Evolutionary conservation across 352 stramenopile species (phyloP).

Genomic region (Phytopythium aichiense): DNA sequence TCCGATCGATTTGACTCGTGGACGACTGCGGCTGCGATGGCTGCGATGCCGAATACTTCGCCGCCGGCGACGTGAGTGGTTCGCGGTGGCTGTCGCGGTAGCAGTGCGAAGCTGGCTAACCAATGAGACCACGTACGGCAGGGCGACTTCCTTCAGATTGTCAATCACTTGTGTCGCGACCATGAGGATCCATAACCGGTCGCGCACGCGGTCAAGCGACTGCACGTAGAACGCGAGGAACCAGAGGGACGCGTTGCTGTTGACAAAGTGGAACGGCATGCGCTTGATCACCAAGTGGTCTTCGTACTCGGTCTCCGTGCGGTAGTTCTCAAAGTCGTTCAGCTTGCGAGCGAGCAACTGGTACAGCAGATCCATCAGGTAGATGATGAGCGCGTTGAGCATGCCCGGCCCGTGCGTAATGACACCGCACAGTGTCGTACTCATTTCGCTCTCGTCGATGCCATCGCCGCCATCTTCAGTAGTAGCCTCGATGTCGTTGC

Average conservation of each 20-base stretch:
- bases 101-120: conserved; percentile 32
- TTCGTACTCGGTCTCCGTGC: conserved; percentile 56
- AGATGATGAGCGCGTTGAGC: conserved; percentile 62
- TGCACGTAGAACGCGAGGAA: conserved; percentile 66
- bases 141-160: conserved; percentile 65
- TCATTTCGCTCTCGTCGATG: background rate
- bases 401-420: conserved; percentile 54
- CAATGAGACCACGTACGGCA: conserved; percentile 48
- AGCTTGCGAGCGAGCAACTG: conserved; percentile 55
- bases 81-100: conserved; percentile 17
- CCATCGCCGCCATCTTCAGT: background rate
- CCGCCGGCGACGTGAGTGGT: conserved; percentile 24
- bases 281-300: conserved; percentile 68
- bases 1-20: background rate
- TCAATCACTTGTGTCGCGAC: conserved; percentile 60
- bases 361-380: conserved; percentile 61
- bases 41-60: background rate
- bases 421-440: conserved; percentile 19
- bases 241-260: conserved; percentile 69
- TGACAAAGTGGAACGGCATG: conserved; percentile 77
- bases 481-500: background rate
- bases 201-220: conserved; percentile 47
- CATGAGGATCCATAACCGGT: conserved; percentile 66
- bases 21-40: conserved; percentile 5
- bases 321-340: conserved; percentile 75